Evolutionary conservation across 768 basidiomycete genomes (phyloP).

Genomic region (Phlebiopsis gigantea): DNA sequence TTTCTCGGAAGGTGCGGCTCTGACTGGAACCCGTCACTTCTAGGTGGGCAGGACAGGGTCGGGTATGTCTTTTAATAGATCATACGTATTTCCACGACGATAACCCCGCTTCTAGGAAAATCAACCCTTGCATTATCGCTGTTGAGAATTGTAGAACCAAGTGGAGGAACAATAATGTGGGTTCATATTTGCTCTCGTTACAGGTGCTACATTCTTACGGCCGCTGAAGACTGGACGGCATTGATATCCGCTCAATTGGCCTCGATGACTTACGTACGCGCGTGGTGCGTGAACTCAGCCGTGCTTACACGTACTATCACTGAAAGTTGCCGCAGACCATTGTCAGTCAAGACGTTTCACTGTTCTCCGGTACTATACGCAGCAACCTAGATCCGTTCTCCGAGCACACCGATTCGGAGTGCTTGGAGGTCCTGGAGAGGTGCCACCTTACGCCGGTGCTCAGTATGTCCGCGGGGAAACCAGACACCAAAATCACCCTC

Average conservation of each 20-base stretch:
- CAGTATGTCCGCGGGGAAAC: conserved; percentile 16
- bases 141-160: conserved; percentile 59
- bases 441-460: conserved; percentile 54
- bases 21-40: not conserved
- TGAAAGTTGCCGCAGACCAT: conserved; percentile 43
- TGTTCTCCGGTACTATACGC: conserved; percentile 69
- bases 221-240: conserved; percentile 50
- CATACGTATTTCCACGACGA: not conserved
- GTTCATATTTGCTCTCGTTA: conserved; percentile 15
- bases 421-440: conserved; percentile 57
- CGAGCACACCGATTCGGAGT: conserved; percentile 53
- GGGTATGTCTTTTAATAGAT: conserved; percentile 30
- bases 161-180: conserved; percentile 52
- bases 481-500: conserved; percentile 29
- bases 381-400: conserved; percentile 70
- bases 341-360: conserved; percentile 68
- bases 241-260: conserved; percentile 64
- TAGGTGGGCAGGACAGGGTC: conserved; percentile 69
- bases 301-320: not conserved
- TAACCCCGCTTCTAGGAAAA: conserved; percentile 19
- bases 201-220: not conserved
- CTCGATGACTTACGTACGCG: conserved; percentile 63
- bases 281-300: conserved; percentile 35
- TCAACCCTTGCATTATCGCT: conserved; percentile 29
- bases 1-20: not conserved